Percentiles rank a stretch among this genome's conserved stretches.
These are phyloP conservation scores for Chamaecyparis obtusa DNA, from an alignment of 75 land plant species.

Conservation along the genomic window DNA sequence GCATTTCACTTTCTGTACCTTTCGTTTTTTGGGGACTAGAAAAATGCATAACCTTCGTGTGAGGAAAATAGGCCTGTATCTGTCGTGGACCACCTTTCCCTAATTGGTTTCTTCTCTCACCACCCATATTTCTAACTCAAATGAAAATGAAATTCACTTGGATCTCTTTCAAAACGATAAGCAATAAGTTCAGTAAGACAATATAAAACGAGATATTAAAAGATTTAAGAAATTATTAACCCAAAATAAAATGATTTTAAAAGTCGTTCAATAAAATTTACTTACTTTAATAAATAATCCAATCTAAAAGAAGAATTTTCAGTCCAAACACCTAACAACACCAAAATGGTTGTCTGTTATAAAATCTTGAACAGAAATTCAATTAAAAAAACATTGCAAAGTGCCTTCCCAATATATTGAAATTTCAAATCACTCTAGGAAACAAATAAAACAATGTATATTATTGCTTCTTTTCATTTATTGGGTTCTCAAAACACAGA, in stretches of 20 bases:
- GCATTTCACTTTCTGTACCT: too few species aligned
- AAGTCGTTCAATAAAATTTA: background rate
- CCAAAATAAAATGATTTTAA: too few species aligned
- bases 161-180: too few species aligned
- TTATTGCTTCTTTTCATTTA: too few species aligned
- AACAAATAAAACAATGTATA: too few species aligned
- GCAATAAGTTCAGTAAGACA: background rate
- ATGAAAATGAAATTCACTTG: too few species aligned
- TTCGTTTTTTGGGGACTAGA: too few species aligned
- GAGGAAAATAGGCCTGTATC: background rate
- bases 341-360: background rate
- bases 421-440: too few species aligned
- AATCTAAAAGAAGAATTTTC: too few species aligned
- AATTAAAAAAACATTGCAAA: background rate
- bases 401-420: background rate
- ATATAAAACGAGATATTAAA: background rate
- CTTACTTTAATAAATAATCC: background rate
- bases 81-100: background rate
- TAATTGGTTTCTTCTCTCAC: background rate
- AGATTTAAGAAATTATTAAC: too few species aligned
- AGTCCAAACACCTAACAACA: too few species aligned
- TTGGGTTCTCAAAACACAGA: too few species aligned
- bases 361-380: background rate
- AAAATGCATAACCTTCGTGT: background rate
- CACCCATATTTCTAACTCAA: background rate